Evolutionary conservation across 768 basidiomycete genomes (phyloP), one percentile per base, ranked within the genome.

Genomic region (Lentinula raphanica): DNA sequence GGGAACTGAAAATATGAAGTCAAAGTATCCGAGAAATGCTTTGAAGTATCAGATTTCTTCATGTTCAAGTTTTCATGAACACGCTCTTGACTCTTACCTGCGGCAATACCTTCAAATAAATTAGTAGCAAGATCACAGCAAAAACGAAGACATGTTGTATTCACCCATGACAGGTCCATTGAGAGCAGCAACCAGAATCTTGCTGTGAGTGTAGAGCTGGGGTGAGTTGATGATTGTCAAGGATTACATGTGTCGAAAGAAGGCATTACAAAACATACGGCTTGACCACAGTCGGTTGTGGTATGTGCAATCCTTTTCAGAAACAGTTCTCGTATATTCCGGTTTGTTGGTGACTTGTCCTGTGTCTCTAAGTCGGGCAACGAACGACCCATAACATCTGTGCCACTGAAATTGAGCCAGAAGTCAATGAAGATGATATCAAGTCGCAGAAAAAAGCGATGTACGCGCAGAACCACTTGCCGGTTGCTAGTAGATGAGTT

Each of bases 91-190:
- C 13, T 50, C 53, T 39, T 63, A 84, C 86, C 86, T 59, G 87
- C 85, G 38, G 84, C 80, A 48, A 88, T 88, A 17, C 86, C 86
- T 88, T 46, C 28, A 21, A 11, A 40, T 12, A 29, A 19, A n/a
- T 28, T 19, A 31, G 49, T 35, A 49, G 38, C 38, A 45, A 5
- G 60, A 21, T 56, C 13, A 38, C 19, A 5, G 19, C 13, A 39
- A 36, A 2, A 21, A 42, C 23, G 48, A 12, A 32, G 49, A 29
- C n/a, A 1, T 46, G 19, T 49, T 28, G 11, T 4, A 44, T 56
- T 21, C 67, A 86, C 87, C 88, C 80, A 90, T 83, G 4, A 86
- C 88, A 17, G 88, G 88, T 0, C 88, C 88, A 61, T 90, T 88
- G 21, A 90, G 62, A 1, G 85, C 87, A 12, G 86, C 87, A 12